Base-by-base conservation (phyloP, 805 yeast species). In the Jamesozyma spencerorum region DNA sequence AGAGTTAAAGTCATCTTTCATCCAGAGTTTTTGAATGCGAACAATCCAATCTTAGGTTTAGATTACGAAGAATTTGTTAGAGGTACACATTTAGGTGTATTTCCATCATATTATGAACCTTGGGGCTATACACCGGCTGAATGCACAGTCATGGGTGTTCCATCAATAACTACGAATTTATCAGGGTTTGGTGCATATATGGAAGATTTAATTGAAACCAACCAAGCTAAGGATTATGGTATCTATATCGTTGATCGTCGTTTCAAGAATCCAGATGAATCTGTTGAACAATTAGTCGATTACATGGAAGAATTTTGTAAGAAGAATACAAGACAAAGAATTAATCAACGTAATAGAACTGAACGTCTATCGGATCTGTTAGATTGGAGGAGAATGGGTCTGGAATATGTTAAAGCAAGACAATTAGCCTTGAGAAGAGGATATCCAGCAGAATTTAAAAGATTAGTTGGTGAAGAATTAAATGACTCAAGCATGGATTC, bases 81-180 rank as follows among this genome's bases (percentile, higher is more conserved):
- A 51, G 98, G 98, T 46, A 88, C 97, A 62, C 97, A 90, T 64
- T 69, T 92, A 63, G 98, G 98, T 62, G 95, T 90, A 38, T 90
- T 90, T 80, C 98, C 98, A 37, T 86, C 96, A 0, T 90, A 90
- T 66, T 90, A 90, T 60, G 98, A 90, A 66, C 98, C 98, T 3
- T 90, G 98, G 98, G 98, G 98, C 30, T 90, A 90, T 64, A 90
- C 98, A 2, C 98, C 98, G 3, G 97, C 97, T 7, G 98, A 90
- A 63, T 92, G 98, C 69, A 90, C 98, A 0, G 98, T 92, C 18
- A 90, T 90, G 98, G 98, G 98, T 42, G 94, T 92, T 44, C 98
- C 98, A 15, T 85, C 96, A 5, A 85, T 90, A 55, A 90, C 98
- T 10, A 90, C 98, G 32, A 90, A 90, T 61, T 68, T 90, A 45